phyloP scores from a whole-genome alignment of 1,284 basidiomycete species.

The Leucoagaricus sp. region DNA sequence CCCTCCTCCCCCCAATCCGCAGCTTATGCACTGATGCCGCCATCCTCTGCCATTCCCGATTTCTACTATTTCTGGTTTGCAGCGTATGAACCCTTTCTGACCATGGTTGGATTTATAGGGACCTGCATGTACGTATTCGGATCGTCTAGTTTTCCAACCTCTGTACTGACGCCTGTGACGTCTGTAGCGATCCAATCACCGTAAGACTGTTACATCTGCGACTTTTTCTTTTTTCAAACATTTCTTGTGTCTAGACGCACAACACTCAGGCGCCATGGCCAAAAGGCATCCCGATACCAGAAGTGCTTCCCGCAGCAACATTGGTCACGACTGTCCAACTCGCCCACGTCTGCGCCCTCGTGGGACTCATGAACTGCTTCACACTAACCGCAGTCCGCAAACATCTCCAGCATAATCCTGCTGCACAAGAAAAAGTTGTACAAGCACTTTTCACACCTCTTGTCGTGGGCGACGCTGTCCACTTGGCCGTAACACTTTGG shows the following conservation, averaged over 20 bases:
- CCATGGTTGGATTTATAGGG: constrained; percentile 64
- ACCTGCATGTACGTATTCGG: constrained; percentile 44
- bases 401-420: constrained; percentile 56
- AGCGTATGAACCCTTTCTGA: constrained; percentile 69
- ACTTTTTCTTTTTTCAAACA: constrained; percentile 16
- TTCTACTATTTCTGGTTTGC: constrained; percentile 74
- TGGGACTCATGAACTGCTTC: constrained; percentile 70
- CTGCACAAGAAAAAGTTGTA: constrained; percentile 71
- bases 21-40: constrained; percentile 31
- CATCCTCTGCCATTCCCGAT: constrained; percentile 63
- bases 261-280: constrained; percentile 77
- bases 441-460: constrained; percentile 64
- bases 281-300: constrained; percentile 43
- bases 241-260: constrained; percentile 49
- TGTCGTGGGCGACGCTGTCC: constrained; percentile 64
- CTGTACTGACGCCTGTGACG: constrained; percentile 1
- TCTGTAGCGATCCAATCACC: constrained; percentile 57
- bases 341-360: constrained; percentile 71
- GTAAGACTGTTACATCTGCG: constrained; percentile 35
- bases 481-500: constrained; percentile 69
- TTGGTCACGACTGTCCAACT: constrained; percentile 68
- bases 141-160: constrained; percentile 3
- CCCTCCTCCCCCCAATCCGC: constrained; percentile 10
- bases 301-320: constrained; percentile 58
- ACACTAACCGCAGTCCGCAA: constrained; percentile 59